Base-by-base conservation (phyloP, 495 filamentous ascomycete genomes). In the Aspergillus bridgeri region DNA sequence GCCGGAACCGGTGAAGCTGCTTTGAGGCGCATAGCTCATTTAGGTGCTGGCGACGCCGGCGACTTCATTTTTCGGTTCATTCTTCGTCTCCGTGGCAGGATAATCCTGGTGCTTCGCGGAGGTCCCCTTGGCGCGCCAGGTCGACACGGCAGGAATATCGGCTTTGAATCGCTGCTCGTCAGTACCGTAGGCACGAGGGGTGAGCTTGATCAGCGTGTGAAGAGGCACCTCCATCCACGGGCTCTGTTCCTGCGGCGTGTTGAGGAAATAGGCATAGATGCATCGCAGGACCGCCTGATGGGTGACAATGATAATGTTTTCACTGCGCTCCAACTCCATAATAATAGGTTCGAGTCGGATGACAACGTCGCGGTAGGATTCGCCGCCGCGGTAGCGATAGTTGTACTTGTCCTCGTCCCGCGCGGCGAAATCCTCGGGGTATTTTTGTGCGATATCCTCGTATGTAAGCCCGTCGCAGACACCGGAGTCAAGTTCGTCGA, bases 261-360 rank as follows among this genome's bases (percentile, higher is more conserved):
- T 95, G 88, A 97, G 96, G 73, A 97, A 98, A 69, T 98, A 98
- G 7, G 94, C 88, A 67, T 98, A 98, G 61, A 98, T 97, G 75
- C 94, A 98, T 52, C 94, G 84, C 54, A 98, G 79, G 21, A 98
- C 92, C 3, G 94, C 94, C 71, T 98, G 94, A 70, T 98, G 94
- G 6, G 94, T 97, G 48, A 98, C 92, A 65, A 98, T 96, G 54
- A 98, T 87, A 60, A 98, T 96, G 65, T 98, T 93, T 69, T 97
- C 94, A 63, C 85, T 89, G 54, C 94, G 85, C 72, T 98, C 94
- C 46, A 98, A 78, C 65, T 98, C 94, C 94, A 98, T 98, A 76
- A 98, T 98, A 72, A 98, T 98, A 48, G 94, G 94, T 66, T 98
- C 94, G 0, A 98, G 86, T 2, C 94, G 89, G 60, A 97, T 97